Evolutionary conservation across 169 alveolate species (phyloP).

Genomic region (Babesia bovis): DNA sequence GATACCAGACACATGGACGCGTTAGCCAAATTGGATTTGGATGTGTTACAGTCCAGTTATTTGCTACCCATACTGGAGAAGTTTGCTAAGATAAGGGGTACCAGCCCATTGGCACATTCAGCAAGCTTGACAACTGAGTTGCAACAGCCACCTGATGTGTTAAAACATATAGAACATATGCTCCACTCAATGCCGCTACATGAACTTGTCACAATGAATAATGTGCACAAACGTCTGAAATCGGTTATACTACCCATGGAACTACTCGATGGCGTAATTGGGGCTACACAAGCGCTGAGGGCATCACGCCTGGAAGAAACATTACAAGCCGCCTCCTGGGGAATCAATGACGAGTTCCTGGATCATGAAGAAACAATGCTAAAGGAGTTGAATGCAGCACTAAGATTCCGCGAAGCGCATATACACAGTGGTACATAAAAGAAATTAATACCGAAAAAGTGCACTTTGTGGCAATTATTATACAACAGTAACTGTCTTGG

Average conservation of each 20-base stretch:
- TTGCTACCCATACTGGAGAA: conserved; percentile 21
- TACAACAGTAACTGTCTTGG: conserved; percentile 81
- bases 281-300: conserved; percentile 39
- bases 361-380: conserved; percentile 12
- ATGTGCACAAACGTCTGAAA: conserved; percentile 32
- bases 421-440: too few species aligned
- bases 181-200: not conserved
- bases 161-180: not conserved
- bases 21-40: conserved; percentile 33
- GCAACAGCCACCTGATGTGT: conserved; percentile 34
- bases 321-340: conserved; percentile 54
- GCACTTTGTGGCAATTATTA: not conserved
- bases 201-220: not conserved
- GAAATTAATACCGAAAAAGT: too few species aligned
- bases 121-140: conserved; percentile 21
- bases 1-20: not conserved
- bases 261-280: conserved; percentile 30
- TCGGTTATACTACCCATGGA: conserved; percentile 51
- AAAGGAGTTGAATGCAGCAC: conserved; percentile 18
- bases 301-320: conserved; percentile 60
- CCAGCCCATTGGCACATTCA: conserved; percentile 11
- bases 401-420: conserved; percentile 4
- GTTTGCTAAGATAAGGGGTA: conserved; percentile 21
- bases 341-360: conserved; percentile 23
- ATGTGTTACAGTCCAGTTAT: conserved; percentile 38